A percentile compares a stretch with the other conserved stretches of the same genome.
These are phyloP conservation scores for Tolypocladium paradoxum DNA, from an alignment of 2,329 filamentous ascomycete species.

Conservation along the genomic window DNA sequence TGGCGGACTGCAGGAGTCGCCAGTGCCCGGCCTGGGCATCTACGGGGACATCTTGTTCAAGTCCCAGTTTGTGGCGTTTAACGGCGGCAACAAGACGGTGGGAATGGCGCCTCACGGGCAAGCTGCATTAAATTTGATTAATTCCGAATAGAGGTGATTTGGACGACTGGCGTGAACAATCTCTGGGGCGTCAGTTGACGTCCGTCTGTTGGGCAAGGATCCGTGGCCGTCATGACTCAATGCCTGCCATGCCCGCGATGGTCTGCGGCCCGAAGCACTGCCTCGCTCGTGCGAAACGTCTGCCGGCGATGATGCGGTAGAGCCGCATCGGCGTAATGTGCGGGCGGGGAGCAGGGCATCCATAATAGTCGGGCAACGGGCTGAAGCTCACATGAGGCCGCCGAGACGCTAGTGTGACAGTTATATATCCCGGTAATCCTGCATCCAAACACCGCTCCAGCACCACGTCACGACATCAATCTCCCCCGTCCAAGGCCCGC, in stretches of 20 bases:
- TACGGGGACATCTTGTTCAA: conserved; percentile 54
- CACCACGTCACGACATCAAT: not conserved
- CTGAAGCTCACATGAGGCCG: not conserved
- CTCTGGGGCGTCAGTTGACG: not conserved
- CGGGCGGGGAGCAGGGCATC: not conserved
- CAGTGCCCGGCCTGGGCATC: conserved; percentile 42
- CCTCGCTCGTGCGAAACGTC: too few species aligned
- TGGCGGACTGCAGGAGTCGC: conserved; percentile 54
- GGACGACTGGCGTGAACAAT: not conserved
- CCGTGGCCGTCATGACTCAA: not conserved
- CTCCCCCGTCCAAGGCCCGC: not conserved
- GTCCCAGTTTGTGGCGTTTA: conserved; percentile 48
- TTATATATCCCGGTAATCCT: not conserved
- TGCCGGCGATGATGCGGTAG: too few species aligned
- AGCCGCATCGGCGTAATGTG: too few species aligned
- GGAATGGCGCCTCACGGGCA: conserved; percentile 35
- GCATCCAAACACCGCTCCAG: not conserved
- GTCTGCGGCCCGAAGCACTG: not conserved
- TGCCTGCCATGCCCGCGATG: too few species aligned
- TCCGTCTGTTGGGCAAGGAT: not conserved
- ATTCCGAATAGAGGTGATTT: not conserved
- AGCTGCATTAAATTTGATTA: too few species aligned
- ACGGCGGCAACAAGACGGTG: conserved; percentile 42
- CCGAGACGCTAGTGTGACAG: not conserved
- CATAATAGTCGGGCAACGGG: conserved; percentile 1